A percentile compares a stretch with the other conserved stretches of the same genome.
phyloP scores from a whole-genome alignment of 805 yeast genomes.

The Candida suzukii region DNA sequence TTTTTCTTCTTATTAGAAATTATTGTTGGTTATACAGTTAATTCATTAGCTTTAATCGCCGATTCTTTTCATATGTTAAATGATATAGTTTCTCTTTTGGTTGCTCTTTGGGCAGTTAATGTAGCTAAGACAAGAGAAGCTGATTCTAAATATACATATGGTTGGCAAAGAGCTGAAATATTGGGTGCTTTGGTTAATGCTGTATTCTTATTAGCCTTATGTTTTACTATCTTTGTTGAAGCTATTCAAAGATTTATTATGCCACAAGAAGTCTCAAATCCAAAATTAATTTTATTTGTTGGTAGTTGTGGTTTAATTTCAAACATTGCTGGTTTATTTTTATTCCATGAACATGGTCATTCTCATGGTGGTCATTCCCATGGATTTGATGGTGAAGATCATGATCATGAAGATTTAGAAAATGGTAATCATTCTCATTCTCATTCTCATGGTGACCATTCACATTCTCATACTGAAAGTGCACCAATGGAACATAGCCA shows the following conservation, averaged over 20 bases:
- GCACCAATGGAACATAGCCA: neutral
- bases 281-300: constrained; percentile 74
- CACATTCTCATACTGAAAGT: constrained; percentile 5
- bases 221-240: constrained; percentile 87
- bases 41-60: constrained; percentile 90
- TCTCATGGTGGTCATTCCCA: constrained; percentile 38
- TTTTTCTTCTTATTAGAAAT: constrained; percentile 81
- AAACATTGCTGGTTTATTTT: constrained; percentile 72
- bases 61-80: constrained; percentile 98
- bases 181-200: constrained; percentile 93
- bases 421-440: neutral
- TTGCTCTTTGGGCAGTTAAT: constrained; percentile 94
- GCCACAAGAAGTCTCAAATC: constrained; percentile 74
- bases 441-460: constrained; percentile 9
- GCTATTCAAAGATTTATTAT: constrained; percentile 84
- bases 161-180: constrained; percentile 97
- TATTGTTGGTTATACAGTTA: constrained; percentile 81
- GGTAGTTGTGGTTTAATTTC: constrained; percentile 81
- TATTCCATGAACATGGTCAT: constrained; percentile 86
- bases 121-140: constrained; percentile 79
- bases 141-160: constrained; percentile 87
- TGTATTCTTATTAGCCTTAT: constrained; percentile 84
- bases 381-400: constrained; percentile 9
- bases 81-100: constrained; percentile 81
- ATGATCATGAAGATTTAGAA: constrained; percentile 6